These are phyloP conservation scores for Saccharomyces hybrid DNA, from an alignment of 1,139 yeast species.

Conservation along the genomic window DNA sequence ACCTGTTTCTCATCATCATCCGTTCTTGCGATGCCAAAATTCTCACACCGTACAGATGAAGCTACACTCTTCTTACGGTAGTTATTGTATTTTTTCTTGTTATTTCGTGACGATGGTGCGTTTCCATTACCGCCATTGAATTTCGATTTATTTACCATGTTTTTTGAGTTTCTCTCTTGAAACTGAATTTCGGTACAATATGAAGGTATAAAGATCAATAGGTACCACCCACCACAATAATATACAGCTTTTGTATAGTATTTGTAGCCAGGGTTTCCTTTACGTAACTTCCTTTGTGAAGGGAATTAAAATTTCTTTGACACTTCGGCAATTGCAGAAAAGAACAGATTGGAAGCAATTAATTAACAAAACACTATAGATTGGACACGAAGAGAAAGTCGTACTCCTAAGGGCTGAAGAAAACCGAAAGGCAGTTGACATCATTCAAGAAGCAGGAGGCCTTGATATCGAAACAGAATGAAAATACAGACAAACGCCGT, in stretches of 20 bases:
- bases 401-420: not conserved
- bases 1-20: not conserved
- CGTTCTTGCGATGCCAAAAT: not conserved
- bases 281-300: not conserved
- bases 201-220: not conserved
- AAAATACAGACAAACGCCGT: constrained; percentile 59
- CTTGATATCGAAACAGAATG: constrained; percentile 30
- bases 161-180: not conserved
- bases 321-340: not conserved
- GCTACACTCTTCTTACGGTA: not conserved
- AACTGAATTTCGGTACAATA: not conserved
- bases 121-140: not conserved
- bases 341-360: not conserved
- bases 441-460: not conserved
- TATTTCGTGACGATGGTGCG: not conserved
- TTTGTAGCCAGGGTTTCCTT: not conserved
- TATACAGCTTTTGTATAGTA: not conserved
- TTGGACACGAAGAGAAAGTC: not conserved
- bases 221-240: not conserved
- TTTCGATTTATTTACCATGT: not conserved
- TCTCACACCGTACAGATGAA: not conserved
- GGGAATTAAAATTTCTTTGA: not conserved
- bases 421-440: not conserved
- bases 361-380: not conserved
- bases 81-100: not conserved